These are phyloP conservation scores for Thermothielavioides terrestris DNA, from an alignment of 495 filamentous ascomycete genomes.

Conservation along the genomic window DNA sequence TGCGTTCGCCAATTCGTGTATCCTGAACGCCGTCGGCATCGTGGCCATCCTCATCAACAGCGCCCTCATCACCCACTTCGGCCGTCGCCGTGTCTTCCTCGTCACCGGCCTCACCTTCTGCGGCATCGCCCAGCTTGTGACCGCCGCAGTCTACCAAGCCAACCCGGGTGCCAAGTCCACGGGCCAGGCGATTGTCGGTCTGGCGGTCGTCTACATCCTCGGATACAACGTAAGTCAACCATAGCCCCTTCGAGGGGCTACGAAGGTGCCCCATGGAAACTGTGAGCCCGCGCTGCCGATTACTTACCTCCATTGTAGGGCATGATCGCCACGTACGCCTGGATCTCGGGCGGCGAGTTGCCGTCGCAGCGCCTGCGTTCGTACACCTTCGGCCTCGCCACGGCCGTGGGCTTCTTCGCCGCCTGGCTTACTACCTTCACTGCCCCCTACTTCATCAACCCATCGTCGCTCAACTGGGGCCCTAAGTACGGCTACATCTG, in stretches of 20 bases:
- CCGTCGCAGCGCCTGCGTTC: slow-evolving; percentile 46
- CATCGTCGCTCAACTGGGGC: slow-evolving; percentile 47
- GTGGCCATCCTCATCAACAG: slow-evolving; percentile 49
- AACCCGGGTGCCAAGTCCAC: slow-evolving; percentile 37
- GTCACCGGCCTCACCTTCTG: slow-evolving; percentile 44
- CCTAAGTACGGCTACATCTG: slow-evolving; percentile 50
- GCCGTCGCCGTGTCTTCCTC: slow-evolving; percentile 46
- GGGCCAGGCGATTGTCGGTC: slow-evolving; percentile 44
- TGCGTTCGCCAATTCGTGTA: slow-evolving; percentile 44
- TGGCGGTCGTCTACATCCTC: slow-evolving; percentile 49
- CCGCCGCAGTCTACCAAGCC: slow-evolving; percentile 46
- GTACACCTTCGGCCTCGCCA: slow-evolving; percentile 49
- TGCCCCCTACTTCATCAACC: slow-evolving; percentile 56
- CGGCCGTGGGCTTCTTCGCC: slow-evolving; percentile 44
- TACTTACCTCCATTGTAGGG: too few relatives aligned
- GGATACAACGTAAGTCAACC: slow-evolving; percentile 39
- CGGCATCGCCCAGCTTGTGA: slow-evolving; percentile 45
- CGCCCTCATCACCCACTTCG: slow-evolving; percentile 43
- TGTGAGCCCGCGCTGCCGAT: too few relatives aligned
- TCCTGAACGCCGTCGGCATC: slow-evolving; percentile 47
- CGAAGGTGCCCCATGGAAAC: too few relatives aligned
- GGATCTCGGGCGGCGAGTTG: slow-evolving; percentile 53
- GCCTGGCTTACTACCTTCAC: slow-evolving; percentile 53
- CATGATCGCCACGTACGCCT: slow-evolving; percentile 48
- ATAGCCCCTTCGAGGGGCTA: too few relatives aligned